Base-by-base conservation (phyloP, 2,329 filamentous ascomycete genomes). In the Neofusicoccum sp. region DNA sequence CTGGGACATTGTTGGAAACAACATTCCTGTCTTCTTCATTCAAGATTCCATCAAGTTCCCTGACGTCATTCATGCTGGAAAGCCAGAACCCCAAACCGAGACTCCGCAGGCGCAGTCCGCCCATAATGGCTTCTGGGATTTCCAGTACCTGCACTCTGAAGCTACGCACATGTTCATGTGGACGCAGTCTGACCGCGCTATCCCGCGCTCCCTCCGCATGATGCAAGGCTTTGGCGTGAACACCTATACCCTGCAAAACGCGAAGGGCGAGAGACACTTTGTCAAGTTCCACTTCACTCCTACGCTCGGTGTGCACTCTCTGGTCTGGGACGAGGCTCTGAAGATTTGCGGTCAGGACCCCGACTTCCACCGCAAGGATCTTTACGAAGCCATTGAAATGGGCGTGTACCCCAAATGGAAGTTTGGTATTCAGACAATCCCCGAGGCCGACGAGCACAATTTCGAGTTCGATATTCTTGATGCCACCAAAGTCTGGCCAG, bases 221-320 rank as follows among this genome's bases (percentile, higher is more conserved):
- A 93, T 94, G 89, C 89, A 94, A 68, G 91, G 91, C 0, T 94
- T 93, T 63, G 90, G 91, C 61, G 91, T 94, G 68, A 93, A 94
- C 76, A 93, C 91, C 0, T 94, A 82, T 69, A 89, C 85, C 0
- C 81, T 93, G 2, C 80, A 82, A 65, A 92, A 92, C 65, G 84
- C 82, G 29, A 82, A 89, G 67, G 89, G 89, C 28, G 84, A 90
- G 72, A 83, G 88, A 1, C 81, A 85, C 63, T 92, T 93, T 67
- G 88, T 91, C 74, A 94, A 94, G 76, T 93, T 93, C 72, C 86
- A 89, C 72, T 93, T 85, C 70, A 92, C 86, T 0, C 90, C 91
- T 0, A 86, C 89, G 62, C 83, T 93, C 0, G 91, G 91, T 59
- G 88, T 92, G 0, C 89, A 91, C 76, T 90, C 87, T 1, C 80